These are phyloP conservation scores for Apophysomyces trapeziformis DNA, from an alignment of 371 early-diverging fungal genomes.

Conservation along the genomic window DNA sequence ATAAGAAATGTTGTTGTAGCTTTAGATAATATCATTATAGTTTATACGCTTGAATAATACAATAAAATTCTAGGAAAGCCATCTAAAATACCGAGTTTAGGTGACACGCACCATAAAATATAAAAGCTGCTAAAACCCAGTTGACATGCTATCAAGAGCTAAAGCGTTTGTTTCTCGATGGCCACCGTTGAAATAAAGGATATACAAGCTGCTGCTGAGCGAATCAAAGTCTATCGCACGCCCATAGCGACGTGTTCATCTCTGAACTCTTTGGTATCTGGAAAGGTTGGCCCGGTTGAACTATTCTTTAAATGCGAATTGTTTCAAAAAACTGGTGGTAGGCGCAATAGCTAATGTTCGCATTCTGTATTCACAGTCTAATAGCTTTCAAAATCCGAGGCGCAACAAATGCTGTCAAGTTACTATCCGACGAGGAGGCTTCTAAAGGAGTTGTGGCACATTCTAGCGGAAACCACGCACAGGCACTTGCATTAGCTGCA, in stretches of 20 bases:
- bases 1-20: too few relatives aligned
- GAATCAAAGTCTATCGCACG: constrained; percentile 53
- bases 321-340: constrained; percentile 61
- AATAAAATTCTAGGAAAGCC: too few relatives aligned
- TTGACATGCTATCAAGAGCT: too few relatives aligned
- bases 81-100: too few relatives aligned
- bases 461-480: constrained; percentile 58
- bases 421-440: constrained; percentile 34
- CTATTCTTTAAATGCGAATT: constrained; percentile 64
- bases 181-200: constrained; percentile 29
- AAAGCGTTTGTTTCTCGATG: constrained; percentile 11
- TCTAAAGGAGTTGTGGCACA: constrained; percentile 48
- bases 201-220: constrained; percentile 48
- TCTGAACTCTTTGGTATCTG: constrained; percentile 33
- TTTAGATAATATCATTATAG: too few relatives aligned
- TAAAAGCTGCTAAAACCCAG: too few relatives aligned
- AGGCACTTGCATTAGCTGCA: constrained; percentile 54
- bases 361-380: background rate
- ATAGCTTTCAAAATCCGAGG: constrained; percentile 66
- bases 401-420: constrained; percentile 55
- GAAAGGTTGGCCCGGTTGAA: constrained; percentile 24
- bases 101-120: too few relatives aligned
- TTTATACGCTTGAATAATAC: too few relatives aligned
- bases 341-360: constrained; percentile 5
- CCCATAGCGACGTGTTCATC: constrained; percentile 51